Conservation (phyloP, 345 rosid species). For the Physaria fendleri region DNA sequence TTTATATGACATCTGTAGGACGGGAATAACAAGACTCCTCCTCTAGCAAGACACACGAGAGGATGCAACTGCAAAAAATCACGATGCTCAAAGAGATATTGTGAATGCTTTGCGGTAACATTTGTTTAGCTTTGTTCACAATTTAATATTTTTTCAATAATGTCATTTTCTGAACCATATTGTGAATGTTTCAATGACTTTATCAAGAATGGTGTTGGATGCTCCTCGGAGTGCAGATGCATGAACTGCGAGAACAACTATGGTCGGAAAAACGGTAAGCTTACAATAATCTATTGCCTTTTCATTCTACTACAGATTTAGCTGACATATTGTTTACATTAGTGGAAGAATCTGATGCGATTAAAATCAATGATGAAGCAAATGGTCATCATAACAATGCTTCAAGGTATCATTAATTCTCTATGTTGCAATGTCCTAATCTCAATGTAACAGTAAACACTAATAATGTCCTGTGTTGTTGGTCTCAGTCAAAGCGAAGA, state of each 20-base stretch:
- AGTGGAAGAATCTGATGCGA: neutral
- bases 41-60: conserved; percentile 66
- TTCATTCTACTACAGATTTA: neutral
- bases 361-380: neutral
- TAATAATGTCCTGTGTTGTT: neutral
- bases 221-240: conserved; percentile 67
- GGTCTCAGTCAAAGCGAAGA: neutral
- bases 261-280: conserved; percentile 46
- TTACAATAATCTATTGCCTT: neutral
- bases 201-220: conserved; percentile 60
- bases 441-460: neutral
- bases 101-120: conserved; percentile 73
- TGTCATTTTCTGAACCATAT: conserved; percentile 7
- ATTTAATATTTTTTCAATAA: neutral
- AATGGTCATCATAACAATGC: neutral
- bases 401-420: neutral
- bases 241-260: conserved; percentile 52
- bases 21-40: conserved; percentile 55
- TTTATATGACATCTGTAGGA: conserved; percentile 32
- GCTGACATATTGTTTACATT: neutral
- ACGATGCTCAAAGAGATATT: conserved; percentile 67
- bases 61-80: conserved; percentile 87
- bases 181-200: conserved; percentile 21
- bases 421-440: neutral
- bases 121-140: neutral